Percentiles rank a stretch among this genome's conserved stretches.
phyloP scores from a whole-genome alignment of 148 eudicot genomes.

The Drosera capensis region DNA sequence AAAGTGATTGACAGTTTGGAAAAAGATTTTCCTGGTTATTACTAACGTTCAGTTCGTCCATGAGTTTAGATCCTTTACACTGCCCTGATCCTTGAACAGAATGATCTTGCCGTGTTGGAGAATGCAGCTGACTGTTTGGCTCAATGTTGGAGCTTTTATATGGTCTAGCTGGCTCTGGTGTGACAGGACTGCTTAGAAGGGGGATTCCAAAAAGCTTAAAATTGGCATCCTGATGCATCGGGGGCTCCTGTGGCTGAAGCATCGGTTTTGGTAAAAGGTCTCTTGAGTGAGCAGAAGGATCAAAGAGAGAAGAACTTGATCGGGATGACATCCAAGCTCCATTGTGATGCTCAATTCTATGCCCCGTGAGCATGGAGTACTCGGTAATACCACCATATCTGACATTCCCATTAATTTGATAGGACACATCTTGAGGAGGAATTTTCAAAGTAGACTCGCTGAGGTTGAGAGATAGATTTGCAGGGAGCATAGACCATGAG shows the following conservation, averaged over 20 bases:
- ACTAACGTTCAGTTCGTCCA: slow-evolving; percentile 19
- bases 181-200: slow-evolving; percentile 27
- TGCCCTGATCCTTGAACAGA: slow-evolving; percentile 37
- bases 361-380: slow-evolving; percentile 24
- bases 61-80: slow-evolving; percentile 27
- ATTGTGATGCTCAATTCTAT: slow-evolving; percentile 32
- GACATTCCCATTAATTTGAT: slow-evolving; percentile 33
- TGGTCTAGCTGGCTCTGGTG: slow-evolving; percentile 18
- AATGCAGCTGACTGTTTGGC: slow-evolving; percentile 16
- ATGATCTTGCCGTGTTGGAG: slow-evolving; percentile 17
- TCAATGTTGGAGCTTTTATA: slow-evolving; percentile 14
- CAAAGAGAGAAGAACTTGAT: slow-evolving; percentile 36
- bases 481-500: slow-evolving; percentile 35
- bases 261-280: slow-evolving; percentile 25
- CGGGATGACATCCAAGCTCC: slow-evolving; percentile 63
- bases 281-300: slow-evolving; percentile 28
- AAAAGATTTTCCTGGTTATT: slow-evolving; percentile 37
- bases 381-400: slow-evolving; percentile 43
- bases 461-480: slow-evolving; percentile 62
- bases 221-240: slow-evolving; percentile 48
- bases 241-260: slow-evolving; percentile 20
- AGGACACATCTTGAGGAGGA: slow-evolving; percentile 31
- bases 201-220: slow-evolving; percentile 83
- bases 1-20: slow-evolving; percentile 14
- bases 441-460: slow-evolving; percentile 35